Percentiles rank a stretch among this genome's conserved stretches.
Evolutionary conservation across 1,284 basidiomycete genomes (phyloP).

Genomic region (Cryptococcus sp.): DNA sequence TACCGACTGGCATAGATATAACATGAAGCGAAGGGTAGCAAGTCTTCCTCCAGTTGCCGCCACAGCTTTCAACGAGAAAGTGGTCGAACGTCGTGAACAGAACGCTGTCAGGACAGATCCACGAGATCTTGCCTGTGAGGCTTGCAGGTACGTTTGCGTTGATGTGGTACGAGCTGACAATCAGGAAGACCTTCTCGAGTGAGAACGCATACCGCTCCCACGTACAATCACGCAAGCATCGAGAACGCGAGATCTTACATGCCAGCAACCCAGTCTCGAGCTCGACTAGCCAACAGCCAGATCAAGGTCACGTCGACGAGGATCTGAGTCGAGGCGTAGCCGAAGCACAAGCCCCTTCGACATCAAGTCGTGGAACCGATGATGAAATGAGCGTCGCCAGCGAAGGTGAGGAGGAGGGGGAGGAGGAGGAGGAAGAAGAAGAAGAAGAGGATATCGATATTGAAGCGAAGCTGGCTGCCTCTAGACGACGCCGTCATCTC

Average conservation of each 20-base stretch:
- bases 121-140: conserved; percentile 64
- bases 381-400: conserved; percentile 48
- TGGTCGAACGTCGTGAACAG: conserved; percentile 71
- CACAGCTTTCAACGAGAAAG: conserved; percentile 81
- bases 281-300: not conserved
- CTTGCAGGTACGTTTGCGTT: conserved; percentile 65
- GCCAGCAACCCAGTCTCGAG: not conserved
- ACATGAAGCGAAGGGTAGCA: conserved; percentile 95
- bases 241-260: conserved; percentile 58
- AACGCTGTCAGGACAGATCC: conserved; percentile 64
- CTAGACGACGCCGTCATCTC: conserved; percentile 56
- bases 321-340: too few relatives aligned
- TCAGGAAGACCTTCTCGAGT: conserved; percentile 82
- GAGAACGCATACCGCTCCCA: conserved; percentile 88
- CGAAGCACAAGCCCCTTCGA: not conserved
- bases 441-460: conserved; percentile 43
- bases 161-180: conserved; percentile 1
- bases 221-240: conserved; percentile 84
- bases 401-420: conserved; percentile 52
- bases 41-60: conserved; percentile 80
- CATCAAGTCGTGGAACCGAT: not conserved
- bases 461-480: conserved; percentile 67
- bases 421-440: conserved; percentile 29
- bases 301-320: not conserved
- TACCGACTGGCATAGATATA: conserved; percentile 95